Conservation (phyloP, 176 grass and related monocot species). For the Aegilops bicornis region DNA sequence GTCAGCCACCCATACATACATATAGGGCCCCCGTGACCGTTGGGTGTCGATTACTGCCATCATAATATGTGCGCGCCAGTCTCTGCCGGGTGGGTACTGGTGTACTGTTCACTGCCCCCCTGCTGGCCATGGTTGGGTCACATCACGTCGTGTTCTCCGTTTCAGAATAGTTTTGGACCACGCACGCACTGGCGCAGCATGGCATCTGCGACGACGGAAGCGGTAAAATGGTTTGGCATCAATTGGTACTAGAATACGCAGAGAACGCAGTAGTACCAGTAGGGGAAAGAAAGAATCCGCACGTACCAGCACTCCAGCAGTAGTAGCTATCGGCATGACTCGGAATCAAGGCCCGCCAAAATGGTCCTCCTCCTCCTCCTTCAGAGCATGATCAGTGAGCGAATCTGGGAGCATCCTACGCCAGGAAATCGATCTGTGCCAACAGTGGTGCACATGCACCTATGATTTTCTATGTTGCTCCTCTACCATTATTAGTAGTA, state of each 20-base stretch:
- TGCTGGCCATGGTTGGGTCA: background rate
- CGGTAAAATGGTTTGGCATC: background rate
- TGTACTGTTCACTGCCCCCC: background rate
- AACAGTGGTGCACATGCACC: background rate
- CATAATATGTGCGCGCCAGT: background rate
- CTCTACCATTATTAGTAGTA: too few relatives aligned
- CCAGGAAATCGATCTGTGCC: background rate
- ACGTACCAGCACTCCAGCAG: background rate
- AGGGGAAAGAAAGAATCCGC: background rate
- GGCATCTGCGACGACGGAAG: background rate
- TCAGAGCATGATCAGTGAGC: background rate
- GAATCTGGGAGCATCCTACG: background rate
- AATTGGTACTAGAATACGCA: background rate
- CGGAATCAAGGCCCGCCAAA: background rate
- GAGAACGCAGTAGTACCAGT: too few relatives aligned
- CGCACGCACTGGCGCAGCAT: background rate
- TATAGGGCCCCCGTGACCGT: background rate
- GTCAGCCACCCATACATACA: background rate
- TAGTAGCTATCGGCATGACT: background rate
- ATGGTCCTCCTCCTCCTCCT: background rate
- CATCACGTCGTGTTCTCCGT: background rate
- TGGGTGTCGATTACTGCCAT: background rate
- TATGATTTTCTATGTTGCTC: background rate
- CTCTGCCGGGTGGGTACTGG: background rate
- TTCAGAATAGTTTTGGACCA: background rate